Evolutionary conservation across 805 yeast genomes (phyloP), one percentile per base, ranked within the genome.

Genomic region (Grigorovia humatica): DNA sequence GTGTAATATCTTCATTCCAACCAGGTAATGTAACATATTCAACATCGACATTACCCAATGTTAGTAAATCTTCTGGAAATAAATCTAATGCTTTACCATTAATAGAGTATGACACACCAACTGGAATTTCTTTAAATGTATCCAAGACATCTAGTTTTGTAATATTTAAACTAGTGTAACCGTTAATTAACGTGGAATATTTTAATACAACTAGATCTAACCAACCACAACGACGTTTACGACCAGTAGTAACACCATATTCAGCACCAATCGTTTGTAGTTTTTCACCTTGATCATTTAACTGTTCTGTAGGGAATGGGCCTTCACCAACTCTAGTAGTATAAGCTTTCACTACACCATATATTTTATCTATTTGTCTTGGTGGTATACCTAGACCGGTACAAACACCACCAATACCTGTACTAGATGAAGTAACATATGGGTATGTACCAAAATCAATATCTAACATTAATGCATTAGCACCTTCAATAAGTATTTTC

Each of bases 181-280:
- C 99, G 67, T 93, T 93, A 70, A 93, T 88, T 67, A 83, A 71
- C 52, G 89, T 81, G 42, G 97, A 88, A 74, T 93, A 91, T 70
- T 85, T 87, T 70, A 93, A 75, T 29, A 93, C 96, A 23, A 93
- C 98, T 62, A 93, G 76, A 72, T 93, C 99, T 66, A 93, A 81
- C 99, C 99, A 93, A 52, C 99, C 99, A 71, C 99, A 93, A 74
- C 99, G 83, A 77, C 99, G 86, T 79, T 90, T 89, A 75, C 99
- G 84, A 59, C 99, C 99, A 41, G 99, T 93, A 57, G 99, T 93
- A 60, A 93, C 99, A 72, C 99, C 99, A 64, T 68, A 87, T 73
- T 93, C 99, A 53, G 90, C 96, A 64, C 99, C 99, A 56, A 93
- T 87, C 45, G 76, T 72, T 70, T 93, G 99, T 66, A 93, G 76